Base-by-base conservation (phyloP, 768 basidiomycete species). In the Chalciporus chontae region DNA sequence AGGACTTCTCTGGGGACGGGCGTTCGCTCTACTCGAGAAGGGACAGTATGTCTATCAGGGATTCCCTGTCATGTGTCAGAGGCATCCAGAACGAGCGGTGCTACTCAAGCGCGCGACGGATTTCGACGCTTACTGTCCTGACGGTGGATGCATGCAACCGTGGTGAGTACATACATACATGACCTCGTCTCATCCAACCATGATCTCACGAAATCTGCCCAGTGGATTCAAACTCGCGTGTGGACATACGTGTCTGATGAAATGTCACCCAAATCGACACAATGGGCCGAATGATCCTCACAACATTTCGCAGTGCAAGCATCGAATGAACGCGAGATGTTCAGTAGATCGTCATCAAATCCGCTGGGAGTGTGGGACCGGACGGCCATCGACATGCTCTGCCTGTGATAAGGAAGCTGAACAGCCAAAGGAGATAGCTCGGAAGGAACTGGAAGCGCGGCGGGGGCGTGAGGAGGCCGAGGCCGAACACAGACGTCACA, bases 121-220 rank as follows among this genome's bases (percentile, higher is more conserved):
- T 8, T 87, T 87, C 43, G 78, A 82, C 6, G 45, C 47, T 5
- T 55, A 73, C 23, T 77, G 74, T 57, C 85, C 82, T 0, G 81
- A 83, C 36, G 85, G 85, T 5, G 85, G 85, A 2, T 87, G 85
- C 51, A 65, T 52, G 7, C 70, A 74, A 47, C 71, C 74, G 32
- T 87, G 85, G 85, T 85, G 64, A 41, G 73, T 62, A 1, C n/a
- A 36, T 13, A 17, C 4, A 1, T 8, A 2, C 17, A 15, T 8
- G 4, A 8, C 10, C 13, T 27, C 8, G 4, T 26, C 14, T 1
- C 3, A 24, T 21, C 15, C 9, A 15, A 4, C 8, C 13, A 26
- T 26, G 29, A 13, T 31, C 29, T 31, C 9, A 31, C 23, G 24
- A 36, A 13, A 24, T 15, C 8, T 31, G 17, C 19, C 14, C 32